Evolutionary conservation across 2,329 filamentous ascomycete species (phyloP).

Genomic region (Alternaria rosae): DNA sequence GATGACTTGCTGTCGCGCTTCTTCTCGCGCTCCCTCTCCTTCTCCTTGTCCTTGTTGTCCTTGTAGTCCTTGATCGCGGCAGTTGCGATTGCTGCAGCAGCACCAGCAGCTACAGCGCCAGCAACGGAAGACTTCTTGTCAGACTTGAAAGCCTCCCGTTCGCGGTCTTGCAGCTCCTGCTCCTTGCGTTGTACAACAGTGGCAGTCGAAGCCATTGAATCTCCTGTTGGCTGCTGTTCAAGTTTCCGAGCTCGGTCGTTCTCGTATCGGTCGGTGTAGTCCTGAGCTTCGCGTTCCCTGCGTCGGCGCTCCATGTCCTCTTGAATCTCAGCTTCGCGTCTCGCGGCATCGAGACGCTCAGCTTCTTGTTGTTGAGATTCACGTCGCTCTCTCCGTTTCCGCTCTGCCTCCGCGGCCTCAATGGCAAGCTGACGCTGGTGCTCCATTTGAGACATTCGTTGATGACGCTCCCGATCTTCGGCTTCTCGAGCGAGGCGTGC

Average conservation of each 20-base stretch:
- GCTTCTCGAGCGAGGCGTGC: slow-evolving; percentile 39
- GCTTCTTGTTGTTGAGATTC: slow-evolving; percentile 39
- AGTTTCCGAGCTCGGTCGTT: slow-evolving; percentile 33
- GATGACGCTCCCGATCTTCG: slow-evolving; percentile 39
- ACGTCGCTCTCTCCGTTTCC: slow-evolving; percentile 29
- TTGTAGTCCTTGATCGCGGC: slow-evolving; percentile 42
- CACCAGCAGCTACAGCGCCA: slow-evolving; percentile 44
- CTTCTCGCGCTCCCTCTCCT: slow-evolving; percentile 19
- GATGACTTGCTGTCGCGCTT: slow-evolving; percentile 19
- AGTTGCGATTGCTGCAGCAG: slow-evolving; percentile 41
- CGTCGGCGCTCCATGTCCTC: slow-evolving; percentile 36
- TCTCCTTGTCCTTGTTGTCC: slow-evolving; percentile 27
- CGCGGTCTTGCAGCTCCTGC: slow-evolving; percentile 43
- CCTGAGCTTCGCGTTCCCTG: slow-evolving; percentile 35
- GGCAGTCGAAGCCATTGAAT: slow-evolving; percentile 39
- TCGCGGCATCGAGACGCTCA: slow-evolving; percentile 33
- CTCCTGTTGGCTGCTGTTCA: slow-evolving; percentile 40
- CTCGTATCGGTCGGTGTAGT: slow-evolving; percentile 30
- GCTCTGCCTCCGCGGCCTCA: slow-evolving; percentile 32
- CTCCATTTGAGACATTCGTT: slow-evolving; percentile 38
- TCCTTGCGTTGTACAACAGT: slow-evolving; percentile 46
- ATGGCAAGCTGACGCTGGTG: slow-evolving; percentile 34
- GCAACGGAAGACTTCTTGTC: slow-evolving; percentile 51
- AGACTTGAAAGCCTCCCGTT: slow-evolving; percentile 42
- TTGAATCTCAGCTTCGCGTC: slow-evolving; percentile 41